Conservation (phyloP, 1,284 basidiomycete genomes). For the Inonotus obliquus region DNA sequence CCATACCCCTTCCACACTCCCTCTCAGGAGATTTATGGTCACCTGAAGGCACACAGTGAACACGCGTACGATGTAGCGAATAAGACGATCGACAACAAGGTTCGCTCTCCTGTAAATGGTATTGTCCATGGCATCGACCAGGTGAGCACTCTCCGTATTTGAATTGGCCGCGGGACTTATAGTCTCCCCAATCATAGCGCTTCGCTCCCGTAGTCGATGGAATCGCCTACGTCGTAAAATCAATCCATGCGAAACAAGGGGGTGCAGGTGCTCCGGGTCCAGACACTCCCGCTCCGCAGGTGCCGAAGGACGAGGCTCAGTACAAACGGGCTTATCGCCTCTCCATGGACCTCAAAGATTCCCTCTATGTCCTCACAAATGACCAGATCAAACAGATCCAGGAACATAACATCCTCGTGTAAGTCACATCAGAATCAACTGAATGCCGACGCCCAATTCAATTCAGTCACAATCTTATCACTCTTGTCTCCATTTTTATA, state of each 20-base stretch:
- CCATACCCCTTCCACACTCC: conserved; percentile 71
- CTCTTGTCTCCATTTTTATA: background rate
- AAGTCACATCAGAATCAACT: conserved; percentile 29
- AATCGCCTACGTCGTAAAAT: conserved; percentile 55
- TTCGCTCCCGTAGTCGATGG: conserved; percentile 71
- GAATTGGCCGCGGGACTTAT: conserved; percentile 10
- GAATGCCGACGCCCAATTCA: too few relatives aligned
- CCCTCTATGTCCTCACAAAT: conserved; percentile 58
- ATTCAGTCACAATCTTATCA: background rate
- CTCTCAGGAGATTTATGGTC: conserved; percentile 62
- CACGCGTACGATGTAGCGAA: conserved; percentile 52
- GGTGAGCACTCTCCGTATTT: conserved; percentile 36
- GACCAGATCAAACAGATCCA: conserved; percentile 70
- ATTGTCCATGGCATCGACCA: conserved; percentile 69
- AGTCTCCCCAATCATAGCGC: conserved; percentile 36
- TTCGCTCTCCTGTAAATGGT: conserved; percentile 56
- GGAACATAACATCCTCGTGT: conserved; percentile 63
- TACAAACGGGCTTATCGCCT: conserved; percentile 68
- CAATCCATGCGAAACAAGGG: conserved; percentile 41
- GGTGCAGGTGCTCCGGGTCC: conserved; percentile 7
- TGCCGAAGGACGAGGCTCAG: conserved; percentile 45
- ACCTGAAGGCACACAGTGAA: conserved; percentile 51
- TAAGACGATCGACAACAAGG: conserved; percentile 60
- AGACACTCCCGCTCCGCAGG: conserved; percentile 21
- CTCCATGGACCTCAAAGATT: conserved; percentile 56